Evolutionary conservation across 371 early-diverging fungal species (phyloP), one percentile per base, ranked within the genome.

Genomic region (Mortierella sp.): DNA sequence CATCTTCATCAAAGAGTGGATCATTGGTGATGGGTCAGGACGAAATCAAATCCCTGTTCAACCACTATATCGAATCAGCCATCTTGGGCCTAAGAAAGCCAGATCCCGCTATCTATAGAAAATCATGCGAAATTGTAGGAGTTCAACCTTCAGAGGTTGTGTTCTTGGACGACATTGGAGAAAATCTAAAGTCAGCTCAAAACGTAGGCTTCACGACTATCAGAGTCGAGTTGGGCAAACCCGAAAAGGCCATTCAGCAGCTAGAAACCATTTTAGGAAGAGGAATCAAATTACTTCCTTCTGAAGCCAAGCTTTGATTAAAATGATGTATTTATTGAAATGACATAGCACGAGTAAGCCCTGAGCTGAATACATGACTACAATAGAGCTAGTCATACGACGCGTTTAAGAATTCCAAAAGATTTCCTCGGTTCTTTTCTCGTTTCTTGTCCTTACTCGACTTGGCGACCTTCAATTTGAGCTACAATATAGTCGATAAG

Each of bases 121-220:
- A 89, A 76, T 92, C 93, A 1, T 92, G 92, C 83, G 80, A 90
- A 22, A 61, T 84, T 15, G 78, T 91, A 21, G 89, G 89, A 13
- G 88, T 94, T 36, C 71, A 85, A 59, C 90, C 93, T 21, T 60
- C 84, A 13, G 88, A 92, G 47, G 90, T 87, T 19, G 88, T 93
- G 59, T 92, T 94, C 76, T 65, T 94, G 67, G 94, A 94, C 83
- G 94, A 93, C 71, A 94, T 94, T 86, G 93, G 93, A 36, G 65
- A 59, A 3, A 94, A 94, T 55, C 75, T 94, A 55, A 87, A 89
- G 63, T 80, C 92, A 11, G 93, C 93, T 1, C 86, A 86, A 50
- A 79, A 86, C 11, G 83, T 92, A 19, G 93, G 93, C 50, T 89
- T 92, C 87, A 83, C 74, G 22, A 92, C 93, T 2, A 90, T 94